Evolutionary conservation across 2,329 filamentous ascomycete genomes (phyloP), one percentile per base, ranked within the genome.

Genomic region (Trichoderma asperellum): DNA sequence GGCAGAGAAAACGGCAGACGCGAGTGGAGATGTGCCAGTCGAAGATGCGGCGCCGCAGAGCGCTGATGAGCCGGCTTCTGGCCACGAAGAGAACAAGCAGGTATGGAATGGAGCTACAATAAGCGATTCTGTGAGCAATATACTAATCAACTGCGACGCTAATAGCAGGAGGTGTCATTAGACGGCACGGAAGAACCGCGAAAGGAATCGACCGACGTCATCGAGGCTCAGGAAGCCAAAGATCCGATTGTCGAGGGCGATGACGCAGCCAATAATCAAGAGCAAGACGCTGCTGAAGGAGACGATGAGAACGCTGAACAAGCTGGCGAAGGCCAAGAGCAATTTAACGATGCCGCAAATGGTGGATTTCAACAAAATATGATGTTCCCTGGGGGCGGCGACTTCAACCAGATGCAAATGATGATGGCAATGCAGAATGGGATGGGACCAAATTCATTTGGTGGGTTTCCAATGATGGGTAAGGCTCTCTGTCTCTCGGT

Each of bases 381-480:
- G 76, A 91, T 86, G 32, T 74, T 84, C 76, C 88, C 87, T 75
- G 85, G 85, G 16, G 40, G 40, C 71, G 87, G 86, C 69, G 89
- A 91, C 75, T 89, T 92, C 80, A 91, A 89, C 76, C 89, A 91
- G 84, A 92, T 94, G 89, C 91, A 92, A 79, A 88, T 88, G 89
- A 88, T 92, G 90, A 91, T 92, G 89, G 84, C 88, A 80, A 87
- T 93, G 91, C 86, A 91, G 80, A 87, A 91, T 75, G 87, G 87
- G 73, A 89, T 90, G 86, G 83, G 83, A 56, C 79, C 83, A 35
- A 83, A 81, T 73, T 81, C 81, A 2, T 89, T 89, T 75, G 83
- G 84, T 69, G 83, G 82, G 71, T 90, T 90, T 76, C 85, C 91
- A 65, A 93, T 95, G 89, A 97, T 97, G 92, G 92, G 94, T 97